These are phyloP conservation scores for Sporothrix brasiliensis DNA, from an alignment of 2,329 filamentous ascomycete genomes.

Conservation along the genomic window DNA sequence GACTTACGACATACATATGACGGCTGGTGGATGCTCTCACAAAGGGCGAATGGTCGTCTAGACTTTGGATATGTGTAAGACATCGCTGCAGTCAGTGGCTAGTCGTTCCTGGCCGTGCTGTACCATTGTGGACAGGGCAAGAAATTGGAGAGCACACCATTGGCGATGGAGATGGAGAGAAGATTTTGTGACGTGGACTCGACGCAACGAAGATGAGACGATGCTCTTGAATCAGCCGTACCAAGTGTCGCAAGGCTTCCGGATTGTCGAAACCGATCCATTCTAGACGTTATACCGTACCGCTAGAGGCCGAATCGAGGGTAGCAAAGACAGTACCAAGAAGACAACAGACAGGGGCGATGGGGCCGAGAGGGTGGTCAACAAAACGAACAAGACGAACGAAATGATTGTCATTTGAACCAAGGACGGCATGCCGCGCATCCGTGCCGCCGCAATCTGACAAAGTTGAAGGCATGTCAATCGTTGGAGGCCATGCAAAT, in stretches of 20 bases:
- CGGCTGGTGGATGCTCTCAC: neutral
- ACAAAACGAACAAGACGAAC: neutral
- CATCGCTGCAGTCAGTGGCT: neutral
- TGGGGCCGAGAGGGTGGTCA: neutral
- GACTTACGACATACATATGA: conserved; percentile 22
- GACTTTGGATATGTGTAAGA: conserved; percentile 16
- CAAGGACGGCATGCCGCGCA: conserved; percentile 9
- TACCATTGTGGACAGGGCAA: neutral
- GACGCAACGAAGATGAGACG: conserved; percentile 6
- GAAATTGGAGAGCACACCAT: conserved; percentile 5
- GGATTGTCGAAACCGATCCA: neutral
- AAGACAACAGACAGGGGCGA: neutral
- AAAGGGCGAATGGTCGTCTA: conserved; percentile 8
- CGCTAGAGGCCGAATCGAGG: neutral
- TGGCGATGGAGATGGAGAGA: neutral
- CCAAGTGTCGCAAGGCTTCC: neutral
- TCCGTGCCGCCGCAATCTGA: conserved; percentile 13
- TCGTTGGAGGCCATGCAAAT: neutral
- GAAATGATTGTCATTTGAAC: conserved; percentile 10
- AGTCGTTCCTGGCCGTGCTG: neutral
- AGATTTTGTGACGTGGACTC: neutral
- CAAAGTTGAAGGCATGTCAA: neutral
- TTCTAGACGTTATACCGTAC: neutral
- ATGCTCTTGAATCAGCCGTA: conserved; percentile 12
- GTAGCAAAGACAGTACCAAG: neutral